A percentile compares a stretch with the other conserved stretches of the same genome.
Evolutionary conservation across 1,284 basidiomycete species (phyloP).

Genomic region (Leccinum subatratum): DNA sequence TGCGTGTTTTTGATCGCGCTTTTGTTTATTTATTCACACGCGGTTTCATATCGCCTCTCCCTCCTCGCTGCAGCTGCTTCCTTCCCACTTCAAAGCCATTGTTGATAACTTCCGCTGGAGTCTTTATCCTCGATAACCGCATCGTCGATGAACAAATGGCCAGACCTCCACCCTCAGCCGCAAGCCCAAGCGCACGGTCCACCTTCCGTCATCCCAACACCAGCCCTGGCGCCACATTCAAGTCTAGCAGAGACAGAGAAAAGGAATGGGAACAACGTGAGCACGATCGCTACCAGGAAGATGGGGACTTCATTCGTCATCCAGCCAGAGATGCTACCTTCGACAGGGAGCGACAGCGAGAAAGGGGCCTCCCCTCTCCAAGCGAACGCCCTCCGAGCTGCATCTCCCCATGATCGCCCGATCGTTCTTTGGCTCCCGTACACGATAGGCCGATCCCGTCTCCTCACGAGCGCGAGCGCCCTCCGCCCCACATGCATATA

Average conservation of each 20-base stretch:
- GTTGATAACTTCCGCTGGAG: conserved; percentile 24
- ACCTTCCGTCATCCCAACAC: conserved; percentile 21
- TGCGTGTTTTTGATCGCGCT: conserved; percentile 12
- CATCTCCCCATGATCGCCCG: conserved; percentile 24
- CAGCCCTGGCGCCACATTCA: conserved; percentile 24
- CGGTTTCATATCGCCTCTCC: conserved; percentile 3
- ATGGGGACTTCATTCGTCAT: conserved; percentile 27
- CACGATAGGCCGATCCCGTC: conserved; percentile 24
- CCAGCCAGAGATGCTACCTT: conserved; percentile 25
- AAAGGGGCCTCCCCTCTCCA: conserved; percentile 22
- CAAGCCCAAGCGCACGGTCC: conserved; percentile 23
- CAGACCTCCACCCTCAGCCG: conserved; percentile 16
- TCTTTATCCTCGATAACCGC: conserved; percentile 30
- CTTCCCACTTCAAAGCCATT: conserved; percentile 26
- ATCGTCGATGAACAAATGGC: conserved; percentile 31
- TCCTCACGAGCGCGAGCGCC: conserved; percentile 26
- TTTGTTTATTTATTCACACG: conserved; percentile 1
- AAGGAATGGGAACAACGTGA: conserved; percentile 28
- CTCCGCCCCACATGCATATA: conserved; percentile 21
- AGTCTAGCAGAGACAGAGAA: conserved; percentile 27
- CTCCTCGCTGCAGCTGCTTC: conserved; percentile 20
- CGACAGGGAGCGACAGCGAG: conserved; percentile 29
- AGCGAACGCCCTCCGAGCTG: conserved; percentile 25
- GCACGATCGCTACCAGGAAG: conserved; percentile 28
- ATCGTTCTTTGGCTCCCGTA: conserved; percentile 19